Percentiles rank a stretch among this genome's conserved stretches.
Evolutionary conservation across 164 flowering plant genomes (phyloP).

Genomic region (Magnolia officinalis): DNA sequence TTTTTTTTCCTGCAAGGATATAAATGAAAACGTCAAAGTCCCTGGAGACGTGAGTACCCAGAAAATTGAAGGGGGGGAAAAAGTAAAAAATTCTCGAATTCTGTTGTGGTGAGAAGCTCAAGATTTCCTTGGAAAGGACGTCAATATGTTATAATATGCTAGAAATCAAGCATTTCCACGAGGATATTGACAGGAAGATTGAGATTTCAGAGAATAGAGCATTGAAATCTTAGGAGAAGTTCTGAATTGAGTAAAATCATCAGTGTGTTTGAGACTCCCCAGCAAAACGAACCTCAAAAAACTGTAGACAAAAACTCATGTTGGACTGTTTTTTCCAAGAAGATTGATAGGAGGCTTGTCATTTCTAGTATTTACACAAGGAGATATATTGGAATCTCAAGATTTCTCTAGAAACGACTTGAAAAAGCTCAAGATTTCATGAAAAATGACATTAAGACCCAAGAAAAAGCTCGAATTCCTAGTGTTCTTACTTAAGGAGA

Average conservation of each 20-base stretch:
- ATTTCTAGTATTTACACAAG: too few relatives aligned
- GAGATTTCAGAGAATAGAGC: too few relatives aligned
- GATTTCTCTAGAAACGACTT: background rate
- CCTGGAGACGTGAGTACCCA: background rate
- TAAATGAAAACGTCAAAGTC: background rate
- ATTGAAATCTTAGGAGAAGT: slow-evolving; percentile 12
- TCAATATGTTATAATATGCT: too few relatives aligned
- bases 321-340: background rate
- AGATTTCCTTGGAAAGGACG: too few relatives aligned
- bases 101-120: too few relatives aligned
- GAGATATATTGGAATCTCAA: background rate
- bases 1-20: background rate
- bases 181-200: too few relatives aligned
- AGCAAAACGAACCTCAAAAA: background rate
- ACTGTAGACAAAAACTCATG: background rate
- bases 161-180: too few relatives aligned
- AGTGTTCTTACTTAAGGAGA: background rate
- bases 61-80: background rate
- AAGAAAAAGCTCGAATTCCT: background rate
- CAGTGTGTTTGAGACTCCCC: background rate
- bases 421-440: background rate
- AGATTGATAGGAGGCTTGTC: too few relatives aligned
- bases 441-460: background rate
- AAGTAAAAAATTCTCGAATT: background rate
- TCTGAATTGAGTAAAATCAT: background rate